phyloP scores from a whole-genome alignment of 1,284 basidiomycete genomes.

The Acaromyces ingoldii region DNA sequence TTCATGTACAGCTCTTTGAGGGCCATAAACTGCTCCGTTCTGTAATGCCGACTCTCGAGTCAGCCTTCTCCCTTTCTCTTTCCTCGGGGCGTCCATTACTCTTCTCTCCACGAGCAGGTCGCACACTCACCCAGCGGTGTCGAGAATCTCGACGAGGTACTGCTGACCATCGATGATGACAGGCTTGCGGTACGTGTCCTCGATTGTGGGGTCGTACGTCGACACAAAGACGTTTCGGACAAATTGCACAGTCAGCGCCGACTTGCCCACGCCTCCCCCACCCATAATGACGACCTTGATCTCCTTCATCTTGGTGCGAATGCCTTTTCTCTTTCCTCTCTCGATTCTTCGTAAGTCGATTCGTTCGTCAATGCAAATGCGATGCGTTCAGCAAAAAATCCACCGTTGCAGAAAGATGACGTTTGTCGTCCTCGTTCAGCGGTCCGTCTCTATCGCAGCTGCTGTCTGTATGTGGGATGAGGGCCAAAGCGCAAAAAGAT shows the following conservation, averaged over 20 bases:
- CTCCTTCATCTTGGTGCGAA: constrained; percentile 28
- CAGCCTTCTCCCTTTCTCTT: neutral
- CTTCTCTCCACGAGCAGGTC: neutral
- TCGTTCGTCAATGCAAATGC: no score
- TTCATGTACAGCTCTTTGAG: constrained; percentile 46
- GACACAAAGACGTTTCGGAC: constrained; percentile 41
- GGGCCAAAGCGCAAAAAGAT: no score
- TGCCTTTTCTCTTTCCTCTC: no score
- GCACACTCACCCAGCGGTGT: constrained; percentile 34
- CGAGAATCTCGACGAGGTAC: constrained; percentile 41
- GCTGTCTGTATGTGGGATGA: no score
- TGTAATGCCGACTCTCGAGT: neutral
- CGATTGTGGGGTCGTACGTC: constrained; percentile 47
- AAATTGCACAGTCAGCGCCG: constrained; percentile 41
- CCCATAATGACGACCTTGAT: constrained; percentile 41
- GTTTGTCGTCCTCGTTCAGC: no score
- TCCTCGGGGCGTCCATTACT: neutral
- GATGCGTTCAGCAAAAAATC: no score
- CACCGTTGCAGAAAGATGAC: no score
- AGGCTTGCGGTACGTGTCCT: constrained; percentile 43
- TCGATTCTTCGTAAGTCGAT: no score
- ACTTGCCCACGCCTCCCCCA: constrained; percentile 45
- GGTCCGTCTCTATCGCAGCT: no score
- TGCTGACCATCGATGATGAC: constrained; percentile 38
- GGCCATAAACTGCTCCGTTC: constrained; percentile 43